Conservation (phyloP, 2,329 filamentous ascomycete species). For the Aspergillus candidus region DNA sequence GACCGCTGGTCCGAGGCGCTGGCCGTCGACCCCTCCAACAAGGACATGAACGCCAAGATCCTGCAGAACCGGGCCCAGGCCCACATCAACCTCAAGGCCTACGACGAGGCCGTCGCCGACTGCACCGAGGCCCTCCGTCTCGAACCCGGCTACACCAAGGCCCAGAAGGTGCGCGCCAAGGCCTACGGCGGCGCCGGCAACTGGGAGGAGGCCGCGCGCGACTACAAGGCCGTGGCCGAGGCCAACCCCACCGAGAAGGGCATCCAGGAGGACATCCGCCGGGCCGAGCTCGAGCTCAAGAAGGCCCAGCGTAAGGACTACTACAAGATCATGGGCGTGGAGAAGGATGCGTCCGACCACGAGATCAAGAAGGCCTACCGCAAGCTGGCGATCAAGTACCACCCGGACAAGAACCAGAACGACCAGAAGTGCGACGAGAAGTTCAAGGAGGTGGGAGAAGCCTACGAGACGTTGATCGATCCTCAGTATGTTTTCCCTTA, state of each 20-base stretch:
- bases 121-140: conserved; percentile 77
- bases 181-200: conserved; percentile 76
- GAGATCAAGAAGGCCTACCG: conserved; percentile 97
- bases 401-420: conserved; percentile 91
- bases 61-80: conserved; percentile 89
- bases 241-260: conserved; percentile 73
- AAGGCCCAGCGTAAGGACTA: conserved; percentile 97
- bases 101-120: conserved; percentile 72
- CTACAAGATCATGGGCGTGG: conserved; percentile 90
- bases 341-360: conserved; percentile 75
- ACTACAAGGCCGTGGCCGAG: conserved; percentile 82
- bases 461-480: conserved; percentile 92
- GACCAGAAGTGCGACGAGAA: conserved; percentile 77
- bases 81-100: conserved; percentile 72
- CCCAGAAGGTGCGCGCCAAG: conserved; percentile 88
- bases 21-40: conserved; percentile 79
- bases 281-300: conserved; percentile 91
- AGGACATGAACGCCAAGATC: conserved; percentile 89
- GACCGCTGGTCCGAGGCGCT: conserved; percentile 79
- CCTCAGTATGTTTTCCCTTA: conserved; percentile 75
- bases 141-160: conserved; percentile 81
- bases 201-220: conserved; percentile 86
- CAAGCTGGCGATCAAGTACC: conserved; percentile 86
- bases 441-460: conserved; percentile 98
- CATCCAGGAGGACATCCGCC: conserved; percentile 77